A percentile compares a stretch with the other conserved stretches of the same genome.
Evolutionary conservation across 2,329 filamentous ascomycete genomes (phyloP).

Genomic region (Fonsecaea erecta): DNA sequence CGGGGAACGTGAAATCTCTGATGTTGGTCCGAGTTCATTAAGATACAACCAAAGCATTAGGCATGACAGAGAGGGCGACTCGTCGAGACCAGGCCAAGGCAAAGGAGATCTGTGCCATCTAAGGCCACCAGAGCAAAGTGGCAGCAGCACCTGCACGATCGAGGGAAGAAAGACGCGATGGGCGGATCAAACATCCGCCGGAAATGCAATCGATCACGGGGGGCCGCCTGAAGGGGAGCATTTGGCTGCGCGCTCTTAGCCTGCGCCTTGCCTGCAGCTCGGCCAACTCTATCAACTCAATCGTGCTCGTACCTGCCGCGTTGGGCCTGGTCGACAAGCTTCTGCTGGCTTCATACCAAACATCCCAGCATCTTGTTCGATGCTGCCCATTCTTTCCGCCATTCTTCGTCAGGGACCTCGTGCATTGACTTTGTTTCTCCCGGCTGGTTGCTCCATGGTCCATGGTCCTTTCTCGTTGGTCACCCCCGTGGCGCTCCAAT

Average conservation of each 20-base stretch:
- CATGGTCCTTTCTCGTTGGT: too few relatives aligned
- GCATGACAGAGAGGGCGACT: background rate
- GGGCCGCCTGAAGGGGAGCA: background rate
- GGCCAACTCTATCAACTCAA: constrained; percentile 7
- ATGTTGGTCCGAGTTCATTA: background rate
- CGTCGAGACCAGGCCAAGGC: background rate
- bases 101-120: background rate
- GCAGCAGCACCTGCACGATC: background rate
- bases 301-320: constrained; percentile 16
- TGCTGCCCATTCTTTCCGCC: background rate
- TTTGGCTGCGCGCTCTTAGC: too few relatives aligned
- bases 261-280: background rate
- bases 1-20: background rate
- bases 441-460: background rate
- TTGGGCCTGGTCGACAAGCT: constrained; percentile 12
- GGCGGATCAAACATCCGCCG: background rate
- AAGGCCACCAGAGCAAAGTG: background rate
- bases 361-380: background rate
- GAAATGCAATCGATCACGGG: background rate
- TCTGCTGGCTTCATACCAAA: background rate
- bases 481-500: background rate
- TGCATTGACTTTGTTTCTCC: background rate
- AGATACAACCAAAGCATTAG: background rate
- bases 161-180: background rate
- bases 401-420: background rate